Evolutionary conservation across 2,329 filamentous ascomycete genomes (phyloP), one percentile per base, ranked within the genome.

Genomic region (Nannizziopsis barbatae): DNA sequence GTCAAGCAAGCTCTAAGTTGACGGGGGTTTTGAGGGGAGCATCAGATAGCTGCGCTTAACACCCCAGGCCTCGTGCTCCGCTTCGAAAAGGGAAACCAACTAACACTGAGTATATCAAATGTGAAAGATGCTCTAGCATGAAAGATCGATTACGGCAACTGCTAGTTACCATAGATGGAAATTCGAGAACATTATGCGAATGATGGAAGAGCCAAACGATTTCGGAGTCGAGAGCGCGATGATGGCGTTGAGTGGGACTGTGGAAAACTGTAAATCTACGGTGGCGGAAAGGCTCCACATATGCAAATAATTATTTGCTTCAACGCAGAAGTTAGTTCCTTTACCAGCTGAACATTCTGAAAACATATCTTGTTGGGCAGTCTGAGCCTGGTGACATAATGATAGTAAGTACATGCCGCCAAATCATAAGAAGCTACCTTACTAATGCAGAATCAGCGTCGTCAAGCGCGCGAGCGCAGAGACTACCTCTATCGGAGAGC

Each of bases 401-500:
- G 47, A 50, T 50, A 61, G 65, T 48, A 44, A 14, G 49, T 50
- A 14, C 22, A 20, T 7, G 8, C 30, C 44, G 17, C n/a, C 10
- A 11, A 18, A 39, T 41, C 9, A 11, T 18, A 22, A 11, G 30
- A 18, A 45, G 43, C 12, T 20, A 6, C 31, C 27, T 5, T 48
- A 14, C 8, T 51, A 51, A 60, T 55, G 45, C 55, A 47, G 11
- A 40, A 14, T 32, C 56, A 77, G 70, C 78, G 83, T 60, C 78
- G 82, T 74, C 83, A 87, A 75, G 81, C 83, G 53, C 80, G 85
- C 57, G 80, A 89, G 66, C 76, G 86, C 58, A 76, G 85, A 58
- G 86, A 93, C 64, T 93, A 96, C 66, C 80, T 98, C 59, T 94
- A 95, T 67, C 81, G 90, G 52, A 83, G 86, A 61, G 90, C 92